phyloP scores from a whole-genome alignment of 1,139 yeast species.

The Chernovozyma sophiae-reginae region DNA sequence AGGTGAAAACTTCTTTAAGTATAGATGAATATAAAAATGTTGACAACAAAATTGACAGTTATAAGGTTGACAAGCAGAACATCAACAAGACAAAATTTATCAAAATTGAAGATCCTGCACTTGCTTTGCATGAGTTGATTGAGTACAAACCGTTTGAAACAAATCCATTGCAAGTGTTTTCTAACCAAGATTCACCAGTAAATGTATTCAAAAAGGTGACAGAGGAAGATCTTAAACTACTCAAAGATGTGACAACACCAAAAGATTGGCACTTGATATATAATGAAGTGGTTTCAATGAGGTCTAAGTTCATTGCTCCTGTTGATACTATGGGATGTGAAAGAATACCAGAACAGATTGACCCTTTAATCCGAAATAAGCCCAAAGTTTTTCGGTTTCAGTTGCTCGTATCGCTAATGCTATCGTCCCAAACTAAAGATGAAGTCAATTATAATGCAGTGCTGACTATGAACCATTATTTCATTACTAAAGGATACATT shows the following conservation, averaged over 20 bases:
- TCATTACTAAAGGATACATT: slow-evolving; percentile 22
- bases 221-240: slow-evolving; percentile 1
- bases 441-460: slow-evolving; percentile 78
- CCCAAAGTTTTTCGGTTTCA: slow-evolving; percentile 63
- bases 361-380: slow-evolving; percentile 23
- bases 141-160: slow-evolving; percentile 1
- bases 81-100: no score
- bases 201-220: slow-evolving; percentile 5
- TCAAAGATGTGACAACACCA: slow-evolving; percentile 22
- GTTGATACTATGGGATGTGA: slow-evolving; percentile 92
- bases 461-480: slow-evolving; percentile 50
- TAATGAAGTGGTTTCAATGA: slow-evolving; percentile 59
- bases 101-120: background rate
- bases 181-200: slow-evolving; percentile 2
- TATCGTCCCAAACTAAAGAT: slow-evolving; percentile 91
- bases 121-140: no score
- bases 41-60: no score
- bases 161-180: slow-evolving; percentile 5
- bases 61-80: no score
- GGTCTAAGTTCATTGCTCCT: slow-evolving; percentile 63
- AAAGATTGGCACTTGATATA: slow-evolving; percentile 53
- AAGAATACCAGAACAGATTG: slow-evolving; percentile 53
- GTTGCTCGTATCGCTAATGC: slow-evolving; percentile 72
- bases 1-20: no score
- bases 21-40: no score